A percentile compares a stretch with the other conserved stretches of the same genome.
Evolutionary conservation across 176 grass and related monocot genomes (phyloP).

Genomic region (Elaeis guineensis): DNA sequence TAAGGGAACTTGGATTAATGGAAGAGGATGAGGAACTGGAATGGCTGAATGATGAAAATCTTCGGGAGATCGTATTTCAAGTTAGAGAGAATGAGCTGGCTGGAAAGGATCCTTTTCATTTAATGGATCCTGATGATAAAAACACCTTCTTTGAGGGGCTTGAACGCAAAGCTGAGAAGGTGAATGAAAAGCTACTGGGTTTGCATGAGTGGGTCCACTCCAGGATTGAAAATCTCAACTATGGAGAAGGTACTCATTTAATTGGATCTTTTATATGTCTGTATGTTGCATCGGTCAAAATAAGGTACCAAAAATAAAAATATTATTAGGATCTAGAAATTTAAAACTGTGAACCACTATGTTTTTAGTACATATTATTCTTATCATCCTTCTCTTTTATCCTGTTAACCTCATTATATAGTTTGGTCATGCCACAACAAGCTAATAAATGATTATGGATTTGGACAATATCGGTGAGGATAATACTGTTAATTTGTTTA

Average conservation of each 20-base stretch:
- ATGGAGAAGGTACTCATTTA: conserved; percentile 28
- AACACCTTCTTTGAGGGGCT: conserved; percentile 22
- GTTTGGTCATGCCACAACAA: no score
- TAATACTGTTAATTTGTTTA: no score
- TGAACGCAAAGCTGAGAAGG: conserved; percentile 21
- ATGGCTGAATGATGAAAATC: conserved; percentile 30
- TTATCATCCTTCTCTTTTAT: no score
- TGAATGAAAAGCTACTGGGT: conserved; percentile 21
- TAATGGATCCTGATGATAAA: conserved; percentile 19
- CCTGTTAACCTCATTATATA: no score
- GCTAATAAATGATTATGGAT: no score
- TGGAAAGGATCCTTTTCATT: conserved; percentile 29
- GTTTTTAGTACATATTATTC: no score
- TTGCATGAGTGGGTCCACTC: conserved; percentile 26
- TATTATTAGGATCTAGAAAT: no score
- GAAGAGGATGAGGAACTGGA: conserved; percentile 17
- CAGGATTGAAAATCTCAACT: conserved; percentile 33
- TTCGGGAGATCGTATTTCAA: conserved; percentile 32
- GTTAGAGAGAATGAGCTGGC: conserved; percentile 30
- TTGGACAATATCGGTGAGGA: no score
- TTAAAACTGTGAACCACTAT: no score
- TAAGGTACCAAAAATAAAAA: no score
- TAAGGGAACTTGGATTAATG: conserved; percentile 8
- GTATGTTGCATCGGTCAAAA: no score
- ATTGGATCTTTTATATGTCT: no score